Evolutionary conservation across 495 filamentous ascomycete genomes (phyloP), one percentile per base, ranked within the genome.

Genomic region (Trichocladium antarcticum): DNA sequence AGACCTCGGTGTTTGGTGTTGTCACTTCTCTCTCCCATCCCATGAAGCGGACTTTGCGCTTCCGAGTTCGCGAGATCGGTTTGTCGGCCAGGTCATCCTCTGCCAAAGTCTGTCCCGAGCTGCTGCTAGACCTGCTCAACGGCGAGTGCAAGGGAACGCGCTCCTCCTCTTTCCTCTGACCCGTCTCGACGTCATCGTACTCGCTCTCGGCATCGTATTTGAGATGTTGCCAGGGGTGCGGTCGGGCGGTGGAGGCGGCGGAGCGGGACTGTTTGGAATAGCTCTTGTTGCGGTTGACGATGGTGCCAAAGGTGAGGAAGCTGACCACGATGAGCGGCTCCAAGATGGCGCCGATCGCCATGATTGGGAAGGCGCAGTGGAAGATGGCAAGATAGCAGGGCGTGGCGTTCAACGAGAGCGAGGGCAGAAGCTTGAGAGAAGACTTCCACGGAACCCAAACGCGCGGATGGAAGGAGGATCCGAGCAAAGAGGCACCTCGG

Each of bases 281-380:
- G 42, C 14, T 27, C 10, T 50, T 58, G 53, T 67, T 62, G 34
- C 64, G 60, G 54, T 67, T 67, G 56, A 67, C 47, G 29, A 62
- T 53, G 6, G 62, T 62, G 17, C 64, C 64, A 10, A 57, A 54
- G 20, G 56, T 47, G 28, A 67, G 53, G 29, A 67, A 28, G 38
- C 54, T 57, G 35, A 65, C 64, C 14, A 67, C 60, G 15, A 67
- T 43, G 29, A 57, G 49, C 11, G 64, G 64, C 38, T 67, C 64
- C 14, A 65, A 19, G 10, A 67, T 46, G 24, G 62, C 64, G n/a
- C 62, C 64, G 41, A 67, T 37, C 15, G 57, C 53, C 64, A 67
- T 67, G 8, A 46, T 53, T 16, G n/a, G 19, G 12, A 34, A 8
- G 21, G 24, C 27, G n/a, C 16, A 27, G 6, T 27, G 7, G 31